Percentiles rank a stretch among this genome's conserved stretches.
phyloP scores from a whole-genome alignment of 2,329 filamentous ascomycete genomes.

The Aspergillus jensenii region DNA sequence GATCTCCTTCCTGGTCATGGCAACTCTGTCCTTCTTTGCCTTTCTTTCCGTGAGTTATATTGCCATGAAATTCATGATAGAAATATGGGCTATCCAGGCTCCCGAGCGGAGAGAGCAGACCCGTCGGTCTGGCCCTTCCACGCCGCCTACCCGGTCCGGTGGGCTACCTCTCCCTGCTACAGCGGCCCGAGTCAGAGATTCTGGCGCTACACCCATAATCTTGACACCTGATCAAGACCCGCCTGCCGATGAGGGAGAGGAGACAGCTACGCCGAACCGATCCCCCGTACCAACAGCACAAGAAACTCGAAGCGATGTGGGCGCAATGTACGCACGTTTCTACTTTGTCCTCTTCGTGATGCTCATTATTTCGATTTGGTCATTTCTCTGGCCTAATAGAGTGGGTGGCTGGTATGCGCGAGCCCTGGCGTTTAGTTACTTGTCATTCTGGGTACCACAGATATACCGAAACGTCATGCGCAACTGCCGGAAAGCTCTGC shows the following conservation, averaged over 20 bases:
- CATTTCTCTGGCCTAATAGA: constrained; percentile 55
- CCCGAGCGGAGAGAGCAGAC: constrained; percentile 40
- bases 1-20: constrained; percentile 55
- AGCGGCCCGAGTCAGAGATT: constrained; percentile 42
- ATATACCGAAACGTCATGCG: constrained; percentile 86
- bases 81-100: constrained; percentile 65
- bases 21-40: constrained; percentile 58
- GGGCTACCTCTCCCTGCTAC: constrained; percentile 54
- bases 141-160: constrained; percentile 32
- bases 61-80: constrained; percentile 65
- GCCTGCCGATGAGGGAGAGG: constrained; percentile 41
- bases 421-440: constrained; percentile 68
- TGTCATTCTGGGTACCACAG: constrained; percentile 91
- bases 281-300: constrained; percentile 33
- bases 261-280: constrained; percentile 30
- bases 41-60: constrained; percentile 63
- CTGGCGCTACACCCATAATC: constrained; percentile 57
- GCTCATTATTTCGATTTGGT: constrained; percentile 61
- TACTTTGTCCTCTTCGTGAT: constrained; percentile 59
- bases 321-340: constrained; percentile 61
- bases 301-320: constrained; percentile 50
- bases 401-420: constrained; percentile 59
- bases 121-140: constrained; percentile 24
- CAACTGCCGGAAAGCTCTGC: constrained; percentile 87
- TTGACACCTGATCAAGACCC: constrained; percentile 60